Conservation (phyloP, 2,329 filamentous ascomycete genomes). For the Remersonia thermophila region DNA sequence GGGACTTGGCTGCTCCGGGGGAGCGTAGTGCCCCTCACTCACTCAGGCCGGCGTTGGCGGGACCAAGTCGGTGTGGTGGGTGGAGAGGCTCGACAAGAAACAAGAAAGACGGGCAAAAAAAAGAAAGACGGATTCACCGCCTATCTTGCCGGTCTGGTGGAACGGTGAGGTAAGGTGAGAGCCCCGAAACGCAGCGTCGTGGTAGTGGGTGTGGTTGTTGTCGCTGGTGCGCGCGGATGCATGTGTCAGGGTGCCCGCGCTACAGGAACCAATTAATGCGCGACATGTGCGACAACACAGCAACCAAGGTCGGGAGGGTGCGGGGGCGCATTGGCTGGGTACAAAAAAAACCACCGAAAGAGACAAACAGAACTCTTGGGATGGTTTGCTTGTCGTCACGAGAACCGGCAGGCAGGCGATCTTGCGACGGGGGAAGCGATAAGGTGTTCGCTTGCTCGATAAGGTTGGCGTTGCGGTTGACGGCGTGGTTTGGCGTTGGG, state of each 20-base stretch:
- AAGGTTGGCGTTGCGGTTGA: conserved; percentile 2
- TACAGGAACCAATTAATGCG: conserved; percentile 21
- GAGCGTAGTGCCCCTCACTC: neutral
- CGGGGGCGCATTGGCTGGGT: conserved; percentile 10
- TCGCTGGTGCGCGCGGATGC: neutral
- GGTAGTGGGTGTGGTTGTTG: conserved; percentile 2
- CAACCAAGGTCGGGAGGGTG: conserved; percentile 13
- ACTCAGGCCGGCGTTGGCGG: no score
- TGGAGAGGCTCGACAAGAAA: no score
- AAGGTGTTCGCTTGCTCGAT: conserved; percentile 6
- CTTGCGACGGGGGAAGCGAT: conserved; percentile 1
- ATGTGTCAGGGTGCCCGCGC: conserved; percentile 6
- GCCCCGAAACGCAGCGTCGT: neutral
- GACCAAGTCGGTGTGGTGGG: no score
- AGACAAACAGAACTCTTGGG: no score
- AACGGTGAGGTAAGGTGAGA: no score
- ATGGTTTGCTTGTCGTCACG: no score
- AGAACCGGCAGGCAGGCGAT: no score
- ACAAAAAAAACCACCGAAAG: neutral
- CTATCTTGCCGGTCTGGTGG: no score
- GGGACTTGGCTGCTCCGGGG: conserved; percentile 11
- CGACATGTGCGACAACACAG: conserved; percentile 10
- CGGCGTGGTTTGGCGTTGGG: neutral
- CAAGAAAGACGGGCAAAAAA: no score
- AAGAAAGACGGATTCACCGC: no score